phyloP scores from a whole-genome alignment of 495 filamentous ascomycete species.

The Aspergillus coremiiformis region DNA sequence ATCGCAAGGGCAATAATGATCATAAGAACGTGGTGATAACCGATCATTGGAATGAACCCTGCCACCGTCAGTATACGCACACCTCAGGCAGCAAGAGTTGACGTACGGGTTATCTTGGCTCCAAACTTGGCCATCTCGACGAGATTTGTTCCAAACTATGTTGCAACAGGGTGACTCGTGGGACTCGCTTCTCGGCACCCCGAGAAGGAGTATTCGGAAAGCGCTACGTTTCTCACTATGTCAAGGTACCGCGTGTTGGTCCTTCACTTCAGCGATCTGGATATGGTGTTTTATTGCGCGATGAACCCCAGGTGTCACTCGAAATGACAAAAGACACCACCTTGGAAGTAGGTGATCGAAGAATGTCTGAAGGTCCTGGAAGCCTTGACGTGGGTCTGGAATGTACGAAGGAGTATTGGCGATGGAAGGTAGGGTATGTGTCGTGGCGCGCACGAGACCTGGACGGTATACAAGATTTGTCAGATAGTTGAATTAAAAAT shows the following conservation, averaged over 20 bases:
- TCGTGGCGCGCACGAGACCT: conserved; percentile 7
- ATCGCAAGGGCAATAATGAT: conserved; percentile 90
- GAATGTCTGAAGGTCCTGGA: conserved; percentile 5
- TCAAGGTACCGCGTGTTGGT: background rate
- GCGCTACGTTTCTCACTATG: conserved; percentile 4
- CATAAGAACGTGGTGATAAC: conserved; percentile 99
- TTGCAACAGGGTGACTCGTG: conserved; percentile 10
- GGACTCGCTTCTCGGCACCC: conserved; percentile 41
- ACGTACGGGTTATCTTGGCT: conserved; percentile 31
- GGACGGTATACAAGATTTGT: conserved; percentile 4
- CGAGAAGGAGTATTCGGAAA: conserved; percentile 39
- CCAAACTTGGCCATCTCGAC: conserved; percentile 15
- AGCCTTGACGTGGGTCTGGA: conserved; percentile 17
- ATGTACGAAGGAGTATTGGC: conserved; percentile 14
- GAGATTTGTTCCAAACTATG: conserved; percentile 6
- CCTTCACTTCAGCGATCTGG: conserved; percentile 1
- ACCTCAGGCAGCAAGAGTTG: no score
- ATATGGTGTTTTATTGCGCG: background rate
- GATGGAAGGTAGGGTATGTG: background rate
- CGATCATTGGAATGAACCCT: conserved; percentile 91
- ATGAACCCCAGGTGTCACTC: background rate
- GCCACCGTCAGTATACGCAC: no score
- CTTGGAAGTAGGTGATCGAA: background rate
- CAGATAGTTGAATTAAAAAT: conserved; percentile 4
- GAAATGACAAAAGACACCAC: no score